A percentile compares a stretch with the other conserved stretches of the same genome.
Evolutionary conservation across 2,329 filamentous ascomycete genomes (phyloP).

Genomic region (Phialocephala subalpina): DNA sequence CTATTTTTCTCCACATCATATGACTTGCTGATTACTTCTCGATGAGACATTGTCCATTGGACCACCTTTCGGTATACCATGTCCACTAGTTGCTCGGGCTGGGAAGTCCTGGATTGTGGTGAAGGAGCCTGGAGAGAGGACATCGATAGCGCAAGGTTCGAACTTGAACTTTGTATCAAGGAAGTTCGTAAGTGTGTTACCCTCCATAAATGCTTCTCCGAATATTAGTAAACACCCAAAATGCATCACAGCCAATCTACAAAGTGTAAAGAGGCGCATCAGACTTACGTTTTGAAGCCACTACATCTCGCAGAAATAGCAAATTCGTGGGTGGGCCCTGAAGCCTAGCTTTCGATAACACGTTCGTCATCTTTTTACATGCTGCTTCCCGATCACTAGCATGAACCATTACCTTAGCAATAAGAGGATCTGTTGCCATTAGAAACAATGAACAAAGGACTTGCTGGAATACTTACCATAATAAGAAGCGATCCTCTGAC

Average conservation of each 20-base stretch:
- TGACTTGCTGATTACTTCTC: slow-evolving; percentile 12
- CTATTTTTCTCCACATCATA: background rate
- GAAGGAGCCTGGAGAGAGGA: slow-evolving; percentile 47
- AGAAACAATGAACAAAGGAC: too few species aligned
- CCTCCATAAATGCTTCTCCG: slow-evolving; percentile 33
- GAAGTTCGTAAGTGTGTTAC: slow-evolving; percentile 48
- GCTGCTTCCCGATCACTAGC: slow-evolving; percentile 67
- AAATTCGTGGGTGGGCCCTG: slow-evolving; percentile 65
- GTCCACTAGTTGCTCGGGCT: slow-evolving; percentile 48
- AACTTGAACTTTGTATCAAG: slow-evolving; percentile 45
- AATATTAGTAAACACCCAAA: slow-evolving; percentile 16
- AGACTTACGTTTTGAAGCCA: slow-evolving; percentile 47
- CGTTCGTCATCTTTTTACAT: slow-evolving; percentile 69
- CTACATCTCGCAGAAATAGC: slow-evolving; percentile 58
- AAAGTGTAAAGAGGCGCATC: background rate
- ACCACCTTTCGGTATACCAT: slow-evolving; percentile 50
- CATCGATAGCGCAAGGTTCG: slow-evolving; percentile 44
- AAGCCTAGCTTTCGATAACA: slow-evolving; percentile 60
- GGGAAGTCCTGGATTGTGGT: slow-evolving; percentile 53
- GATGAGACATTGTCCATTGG: slow-evolving; percentile 48
- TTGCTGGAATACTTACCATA: slow-evolving; percentile 56
- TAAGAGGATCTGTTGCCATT: slow-evolving; percentile 74
- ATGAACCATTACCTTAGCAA: slow-evolving; percentile 74
- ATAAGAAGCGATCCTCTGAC: slow-evolving; percentile 75
- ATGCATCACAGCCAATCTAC: background rate